These are phyloP conservation scores for Rhizopogon hawkerae DNA, from an alignment of 1,284 basidiomycete genomes.

Conservation along the genomic window DNA sequence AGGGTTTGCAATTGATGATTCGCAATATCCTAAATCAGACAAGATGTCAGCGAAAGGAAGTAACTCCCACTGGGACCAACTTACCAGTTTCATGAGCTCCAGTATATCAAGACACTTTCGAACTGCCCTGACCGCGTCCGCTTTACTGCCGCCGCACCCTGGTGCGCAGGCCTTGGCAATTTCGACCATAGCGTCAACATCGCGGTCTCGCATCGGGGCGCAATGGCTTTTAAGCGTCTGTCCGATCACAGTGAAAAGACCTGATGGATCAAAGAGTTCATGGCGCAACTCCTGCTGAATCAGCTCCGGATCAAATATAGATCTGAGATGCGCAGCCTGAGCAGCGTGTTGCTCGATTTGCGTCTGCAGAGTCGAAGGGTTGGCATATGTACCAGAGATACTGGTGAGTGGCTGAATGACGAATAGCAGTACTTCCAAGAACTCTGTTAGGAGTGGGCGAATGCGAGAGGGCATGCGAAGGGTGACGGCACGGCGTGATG, in stretches of 20 bases:
- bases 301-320: slow-evolving; percentile 62
- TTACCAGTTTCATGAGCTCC: slow-evolving; percentile 90
- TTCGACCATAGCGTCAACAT: slow-evolving; percentile 78
- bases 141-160: slow-evolving; percentile 43
- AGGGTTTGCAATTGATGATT: slow-evolving; percentile 90
- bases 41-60: slow-evolving; percentile 13
- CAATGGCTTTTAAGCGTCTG: slow-evolving; percentile 84
- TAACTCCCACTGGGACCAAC: slow-evolving; percentile 27
- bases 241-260: slow-evolving; percentile 75
- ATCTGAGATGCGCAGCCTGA: slow-evolving; percentile 49
- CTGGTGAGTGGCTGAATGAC: slow-evolving; percentile 68
- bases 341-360: slow-evolving; percentile 51
- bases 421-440: slow-evolving; percentile 74
- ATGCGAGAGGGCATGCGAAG: slow-evolving; percentile 71
- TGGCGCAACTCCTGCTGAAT: slow-evolving; percentile 77
- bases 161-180: slow-evolving; percentile 53
- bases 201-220: slow-evolving; percentile 83
- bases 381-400: slow-evolving; percentile 45
- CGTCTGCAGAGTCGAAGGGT: slow-evolving; percentile 40
- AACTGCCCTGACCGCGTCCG: slow-evolving; percentile 68
- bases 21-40: slow-evolving; percentile 69
- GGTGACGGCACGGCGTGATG: slow-evolving; percentile 40
- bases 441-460: slow-evolving; percentile 64
- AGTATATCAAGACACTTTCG: slow-evolving; percentile 85
- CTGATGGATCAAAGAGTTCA: slow-evolving; percentile 71